phyloP scores from a whole-genome alignment of 2,329 filamentous ascomycete genomes.

The Emericellopsis atlantica region DNA sequence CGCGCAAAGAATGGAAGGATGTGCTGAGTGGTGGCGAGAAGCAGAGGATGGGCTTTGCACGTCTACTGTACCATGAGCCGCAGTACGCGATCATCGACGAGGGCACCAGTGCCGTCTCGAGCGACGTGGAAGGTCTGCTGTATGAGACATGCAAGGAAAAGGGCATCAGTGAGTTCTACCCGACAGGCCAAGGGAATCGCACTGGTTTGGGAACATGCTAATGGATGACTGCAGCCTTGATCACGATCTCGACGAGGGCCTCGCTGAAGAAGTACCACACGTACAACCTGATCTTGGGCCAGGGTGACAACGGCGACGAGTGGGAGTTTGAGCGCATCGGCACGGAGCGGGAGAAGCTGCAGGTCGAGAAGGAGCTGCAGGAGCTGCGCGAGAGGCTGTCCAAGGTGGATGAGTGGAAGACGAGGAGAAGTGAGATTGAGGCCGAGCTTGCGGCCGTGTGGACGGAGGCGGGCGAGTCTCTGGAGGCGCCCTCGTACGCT shows the following conservation, averaged over 20 bases:
- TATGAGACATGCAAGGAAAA: constrained; percentile 90
- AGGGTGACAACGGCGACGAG: constrained; percentile 68
- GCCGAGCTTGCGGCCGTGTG: constrained; percentile 57
- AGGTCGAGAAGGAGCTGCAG: constrained; percentile 80
- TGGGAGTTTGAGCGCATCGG: constrained; percentile 94
- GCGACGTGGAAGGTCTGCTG: constrained; percentile 83
- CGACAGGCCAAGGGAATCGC: neutral
- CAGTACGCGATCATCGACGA: constrained; percentile 92
- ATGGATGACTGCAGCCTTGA: constrained; percentile 48
- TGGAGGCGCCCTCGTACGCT: constrained; percentile 33
- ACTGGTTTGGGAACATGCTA: constrained; percentile 5
- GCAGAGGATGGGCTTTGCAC: constrained; percentile 83
- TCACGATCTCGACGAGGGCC: constrained; percentile 89
- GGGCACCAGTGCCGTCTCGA: constrained; percentile 86
- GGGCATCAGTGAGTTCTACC: constrained; percentile 65
- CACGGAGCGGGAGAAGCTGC: constrained; percentile 83
- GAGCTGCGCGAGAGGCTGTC: constrained; percentile 70
- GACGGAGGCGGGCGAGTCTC: constrained; percentile 37
- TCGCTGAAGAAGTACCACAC: constrained; percentile 94
- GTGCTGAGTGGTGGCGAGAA: constrained; percentile 96
- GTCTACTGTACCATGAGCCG: constrained; percentile 88
- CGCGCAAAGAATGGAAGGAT: constrained; percentile 96
- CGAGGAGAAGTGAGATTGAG: constrained; percentile 68
- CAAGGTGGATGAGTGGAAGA: constrained; percentile 77
- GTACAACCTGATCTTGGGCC: constrained; percentile 74